phyloP scores from a whole-genome alignment of 2,329 filamentous ascomycete species.

The Aspergillus tubingensis region DNA sequence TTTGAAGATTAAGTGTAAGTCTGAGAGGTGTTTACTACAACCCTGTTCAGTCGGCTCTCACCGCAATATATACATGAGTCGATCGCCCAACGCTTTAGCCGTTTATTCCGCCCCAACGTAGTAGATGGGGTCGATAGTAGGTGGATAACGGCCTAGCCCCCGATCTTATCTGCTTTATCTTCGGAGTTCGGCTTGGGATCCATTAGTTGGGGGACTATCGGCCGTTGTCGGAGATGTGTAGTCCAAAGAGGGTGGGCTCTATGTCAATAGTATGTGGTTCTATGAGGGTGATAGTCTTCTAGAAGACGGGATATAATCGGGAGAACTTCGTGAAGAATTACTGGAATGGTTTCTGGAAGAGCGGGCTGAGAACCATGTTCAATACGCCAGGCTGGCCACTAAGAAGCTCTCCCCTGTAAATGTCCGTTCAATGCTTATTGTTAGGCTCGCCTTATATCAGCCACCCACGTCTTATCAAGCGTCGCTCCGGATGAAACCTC shows the following conservation, averaged over 20 bases:
- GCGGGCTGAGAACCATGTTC: background rate
- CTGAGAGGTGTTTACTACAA: too few relatives aligned
- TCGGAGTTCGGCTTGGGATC: background rate
- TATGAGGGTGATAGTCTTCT: too few relatives aligned
- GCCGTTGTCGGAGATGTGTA: background rate
- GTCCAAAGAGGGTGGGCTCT: background rate
- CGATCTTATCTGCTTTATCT: conserved; percentile 5
- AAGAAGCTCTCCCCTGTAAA: background rate
- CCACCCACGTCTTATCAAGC: background rate
- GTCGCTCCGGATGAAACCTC: background rate
- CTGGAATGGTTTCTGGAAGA: background rate
- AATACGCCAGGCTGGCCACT: background rate
- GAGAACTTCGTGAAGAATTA: too few relatives aligned
- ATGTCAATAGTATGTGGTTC: too few relatives aligned
- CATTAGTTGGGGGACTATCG: background rate
- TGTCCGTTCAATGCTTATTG: too few relatives aligned
- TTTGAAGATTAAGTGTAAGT: too few relatives aligned
- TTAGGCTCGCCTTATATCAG: background rate
- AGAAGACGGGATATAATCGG: too few relatives aligned
- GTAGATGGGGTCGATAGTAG: background rate
- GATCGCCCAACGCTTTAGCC: background rate
- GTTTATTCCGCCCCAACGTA: background rate
- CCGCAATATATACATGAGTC: background rate
- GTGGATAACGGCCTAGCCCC: conserved; percentile 2
- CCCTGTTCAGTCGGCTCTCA: background rate